These are phyloP conservation scores for Xanthoconium stramineum DNA, from an alignment of 768 basidiomycete species.

Conservation along the genomic window DNA sequence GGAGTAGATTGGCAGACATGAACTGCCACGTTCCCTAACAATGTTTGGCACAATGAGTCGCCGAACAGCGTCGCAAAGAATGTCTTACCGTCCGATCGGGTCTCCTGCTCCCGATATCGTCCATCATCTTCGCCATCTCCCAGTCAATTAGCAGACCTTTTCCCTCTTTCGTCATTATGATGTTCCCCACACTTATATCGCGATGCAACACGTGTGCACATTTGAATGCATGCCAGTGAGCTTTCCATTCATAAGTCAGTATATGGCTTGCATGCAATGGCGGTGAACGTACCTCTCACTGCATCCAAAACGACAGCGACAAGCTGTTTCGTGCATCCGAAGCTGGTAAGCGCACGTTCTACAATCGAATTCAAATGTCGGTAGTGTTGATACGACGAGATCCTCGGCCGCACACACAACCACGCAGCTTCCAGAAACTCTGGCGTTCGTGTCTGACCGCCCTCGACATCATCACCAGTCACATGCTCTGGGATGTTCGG, in stretches of 20 bases:
- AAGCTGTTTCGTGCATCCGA: not conserved
- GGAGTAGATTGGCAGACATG: conserved; percentile 15
- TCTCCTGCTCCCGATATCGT: not conserved
- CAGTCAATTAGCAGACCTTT: conserved; percentile 20
- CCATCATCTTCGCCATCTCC: conserved; percentile 14
- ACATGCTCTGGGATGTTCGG: not conserved
- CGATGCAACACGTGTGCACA: conserved; percentile 23
- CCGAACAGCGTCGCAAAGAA: no score
- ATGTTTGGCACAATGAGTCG: not conserved
- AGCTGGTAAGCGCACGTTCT: not conserved
- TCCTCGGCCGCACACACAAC: not conserved
- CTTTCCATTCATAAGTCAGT: not conserved
- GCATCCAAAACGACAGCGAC: not conserved
- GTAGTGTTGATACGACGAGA: not conserved
- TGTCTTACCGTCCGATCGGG: not conserved
- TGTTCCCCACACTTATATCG: conserved; percentile 26
- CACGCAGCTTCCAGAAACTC: not conserved
- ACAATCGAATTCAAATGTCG: not conserved
- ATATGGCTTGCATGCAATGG: rapidly evolving
- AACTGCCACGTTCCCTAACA: conserved; percentile 4
- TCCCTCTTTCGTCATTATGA: conserved; percentile 15
- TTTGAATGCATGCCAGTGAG: conserved; percentile 19
- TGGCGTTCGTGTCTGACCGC: not conserved
- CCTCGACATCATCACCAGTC: not conserved
- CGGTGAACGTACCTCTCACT: not conserved